A percentile compares a stretch with the other conserved stretches of the same genome.
Evolutionary conservation across 441 rosid genomes (phyloP).

Genomic region (Pelargonium fulgidum): DNA sequence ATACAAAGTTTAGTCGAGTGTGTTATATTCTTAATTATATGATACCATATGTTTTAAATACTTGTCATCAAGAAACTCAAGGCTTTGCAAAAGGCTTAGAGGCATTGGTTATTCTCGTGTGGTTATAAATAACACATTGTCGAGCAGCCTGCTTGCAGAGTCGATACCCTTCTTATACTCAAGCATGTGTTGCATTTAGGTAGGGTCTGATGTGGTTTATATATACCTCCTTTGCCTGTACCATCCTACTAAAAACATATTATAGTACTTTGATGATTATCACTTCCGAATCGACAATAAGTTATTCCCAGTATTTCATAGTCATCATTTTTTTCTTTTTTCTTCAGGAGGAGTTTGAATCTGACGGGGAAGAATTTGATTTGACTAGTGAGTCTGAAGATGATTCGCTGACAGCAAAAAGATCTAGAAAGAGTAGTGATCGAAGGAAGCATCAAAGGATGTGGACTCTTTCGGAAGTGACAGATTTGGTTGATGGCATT

Average conservation of each 20-base stretch:
- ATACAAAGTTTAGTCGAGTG: not conserved
- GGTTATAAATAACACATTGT: not conserved
- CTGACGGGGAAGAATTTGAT: constrained; percentile 9
- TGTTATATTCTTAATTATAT: not conserved
- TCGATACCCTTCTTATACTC: not conserved
- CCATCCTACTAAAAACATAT: not conserved
- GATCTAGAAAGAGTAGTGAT: constrained; percentile 37
- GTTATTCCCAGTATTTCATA: not conserved
- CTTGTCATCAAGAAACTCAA: not conserved
- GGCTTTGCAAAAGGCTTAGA: not conserved
- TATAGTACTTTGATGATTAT: not conserved
- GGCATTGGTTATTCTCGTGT: not conserved
- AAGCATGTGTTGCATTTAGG: too few relatives aligned
- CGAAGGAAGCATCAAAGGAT: constrained; percentile 79
- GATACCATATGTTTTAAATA: not conserved
- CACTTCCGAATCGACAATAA: not conserved
- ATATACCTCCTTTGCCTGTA: not conserved
- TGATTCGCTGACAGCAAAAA: constrained; percentile 30
- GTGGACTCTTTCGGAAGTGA: constrained; percentile 82
- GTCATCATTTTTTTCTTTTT: constrained; percentile 7
- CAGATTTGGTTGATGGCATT: constrained; percentile 75
- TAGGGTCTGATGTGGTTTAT: too few relatives aligned
- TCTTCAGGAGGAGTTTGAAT: constrained; percentile 32
- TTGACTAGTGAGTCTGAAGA: constrained; percentile 51
- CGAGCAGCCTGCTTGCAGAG: not conserved